A percentile compares a stretch with the other conserved stretches of the same genome.
These are phyloP conservation scores for Diaporthe sp. DNA, from an alignment of 2,329 filamentous ascomycete species.

Conservation along the genomic window DNA sequence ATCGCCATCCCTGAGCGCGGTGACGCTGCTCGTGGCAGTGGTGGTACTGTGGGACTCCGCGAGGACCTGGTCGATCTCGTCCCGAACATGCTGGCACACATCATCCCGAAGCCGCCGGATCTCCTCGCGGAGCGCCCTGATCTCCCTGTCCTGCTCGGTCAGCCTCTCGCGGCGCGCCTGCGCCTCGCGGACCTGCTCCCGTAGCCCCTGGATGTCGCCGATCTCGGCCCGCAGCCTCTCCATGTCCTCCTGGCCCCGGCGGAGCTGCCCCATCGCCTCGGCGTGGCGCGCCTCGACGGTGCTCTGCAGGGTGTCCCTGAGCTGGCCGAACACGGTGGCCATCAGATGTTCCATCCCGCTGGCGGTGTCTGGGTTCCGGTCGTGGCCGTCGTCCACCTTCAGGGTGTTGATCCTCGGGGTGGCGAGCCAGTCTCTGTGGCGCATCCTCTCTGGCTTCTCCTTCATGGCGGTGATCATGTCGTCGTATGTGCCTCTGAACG, in stretches of 20 bases:
- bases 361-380: neutral
- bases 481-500: neutral
- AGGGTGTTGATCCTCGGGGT: too few species aligned
- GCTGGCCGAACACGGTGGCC: neutral
- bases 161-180: neutral
- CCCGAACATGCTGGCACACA: neutral
- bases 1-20: neutral
- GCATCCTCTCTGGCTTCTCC: neutral
- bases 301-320: neutral
- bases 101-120: too few species aligned
- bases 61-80: neutral
- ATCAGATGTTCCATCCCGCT: neutral
- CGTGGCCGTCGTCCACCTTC: neutral
- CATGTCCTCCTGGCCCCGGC: neutral
- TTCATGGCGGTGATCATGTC: neutral
- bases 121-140: neutral
- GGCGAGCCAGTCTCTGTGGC: neutral
- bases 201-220: neutral
- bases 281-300: too few species aligned
- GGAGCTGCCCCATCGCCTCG: neutral
- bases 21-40: neutral
- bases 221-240: neutral
- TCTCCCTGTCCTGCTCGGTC: neutral
- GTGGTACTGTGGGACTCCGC: neutral
- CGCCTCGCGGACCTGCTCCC: neutral